A percentile compares a stretch with the other conserved stretches of the same genome.
phyloP scores from a whole-genome alignment of 1,139 yeast genomes.

The Candida glucosophila region DNA sequence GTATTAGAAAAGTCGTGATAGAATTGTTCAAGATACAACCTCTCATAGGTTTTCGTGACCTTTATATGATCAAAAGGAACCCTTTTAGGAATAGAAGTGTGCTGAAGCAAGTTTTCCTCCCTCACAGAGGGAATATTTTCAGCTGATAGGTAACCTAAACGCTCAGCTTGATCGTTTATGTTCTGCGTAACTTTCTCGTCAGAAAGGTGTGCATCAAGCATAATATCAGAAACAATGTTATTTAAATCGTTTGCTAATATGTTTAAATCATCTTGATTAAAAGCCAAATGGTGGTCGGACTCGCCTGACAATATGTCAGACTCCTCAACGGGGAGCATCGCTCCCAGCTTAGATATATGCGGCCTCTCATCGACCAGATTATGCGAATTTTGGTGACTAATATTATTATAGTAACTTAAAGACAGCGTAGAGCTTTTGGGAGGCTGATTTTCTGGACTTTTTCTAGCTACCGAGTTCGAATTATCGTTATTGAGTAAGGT shows the following conservation, averaged over 20 bases:
- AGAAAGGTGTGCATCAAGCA: constrained; percentile 25
- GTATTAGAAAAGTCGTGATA: constrained; percentile 51
- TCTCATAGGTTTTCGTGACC: constrained; percentile 30
- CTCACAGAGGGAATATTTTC: neutral
- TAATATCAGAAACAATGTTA: constrained; percentile 33
- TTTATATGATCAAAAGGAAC: constrained; percentile 29
- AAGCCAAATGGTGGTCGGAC: too few species aligned
- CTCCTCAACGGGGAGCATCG: constrained; percentile 1
- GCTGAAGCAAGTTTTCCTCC: constrained; percentile 1
- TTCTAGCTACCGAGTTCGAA: too few species aligned
- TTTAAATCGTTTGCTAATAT: constrained; percentile 33
- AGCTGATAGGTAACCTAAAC: constrained; percentile 1
- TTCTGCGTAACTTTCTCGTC: constrained; percentile 4
- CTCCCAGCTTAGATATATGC: too few species aligned
- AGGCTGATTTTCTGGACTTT: too few species aligned
- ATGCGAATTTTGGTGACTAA: neutral
- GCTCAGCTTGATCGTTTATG: neutral
- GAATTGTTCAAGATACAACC: constrained; percentile 45
- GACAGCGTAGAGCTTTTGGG: too few species aligned
- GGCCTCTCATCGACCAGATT: too few species aligned
- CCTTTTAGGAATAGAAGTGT: constrained; percentile 15
- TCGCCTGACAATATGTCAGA: constrained; percentile 6
- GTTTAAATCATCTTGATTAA: constrained; percentile 28
- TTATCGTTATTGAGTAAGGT: too few species aligned
- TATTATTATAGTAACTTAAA: too few species aligned